Evolutionary conservation across 306 rosid species (phyloP).

Genomic region (Quercus engelmannii): DNA sequence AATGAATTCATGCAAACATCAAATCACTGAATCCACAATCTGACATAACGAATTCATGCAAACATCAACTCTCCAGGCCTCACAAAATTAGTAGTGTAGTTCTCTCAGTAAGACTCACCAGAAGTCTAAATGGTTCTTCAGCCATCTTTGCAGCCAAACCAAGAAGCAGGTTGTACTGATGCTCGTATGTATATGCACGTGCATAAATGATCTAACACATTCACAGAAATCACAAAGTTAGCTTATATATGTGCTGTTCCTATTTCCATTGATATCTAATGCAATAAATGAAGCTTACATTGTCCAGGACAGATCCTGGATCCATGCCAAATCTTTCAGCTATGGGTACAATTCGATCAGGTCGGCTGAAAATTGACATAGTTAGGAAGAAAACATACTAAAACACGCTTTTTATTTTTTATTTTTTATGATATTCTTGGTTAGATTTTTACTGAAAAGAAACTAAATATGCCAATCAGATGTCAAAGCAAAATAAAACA

Average conservation of each 20-base stretch:
- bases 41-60: conserved; percentile 20
- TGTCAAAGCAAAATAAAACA: conserved; percentile 2
- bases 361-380: conserved; percentile 56
- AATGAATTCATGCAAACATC: neutral
- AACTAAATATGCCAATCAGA: neutral
- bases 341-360: conserved; percentile 83
- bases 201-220: conserved; percentile 79
- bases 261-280: neutral
- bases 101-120: conserved; percentile 48
- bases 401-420: neutral
- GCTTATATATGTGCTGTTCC: conserved; percentile 11
- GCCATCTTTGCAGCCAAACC: conserved; percentile 97
- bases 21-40: conserved; percentile 85
- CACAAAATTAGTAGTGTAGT: neutral
- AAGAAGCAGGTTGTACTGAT: conserved; percentile 82
- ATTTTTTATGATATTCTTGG: conserved; percentile 6
- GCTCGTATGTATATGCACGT: conserved; percentile 96
- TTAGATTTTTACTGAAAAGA: neutral
- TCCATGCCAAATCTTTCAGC: conserved; percentile 99
- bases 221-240: conserved; percentile 21
- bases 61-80: conserved; percentile 16
- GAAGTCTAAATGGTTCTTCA: conserved; percentile 94
- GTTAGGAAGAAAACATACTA: conserved; percentile 33
- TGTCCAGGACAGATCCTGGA: conserved; percentile 92
- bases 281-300: conserved; percentile 46